A percentile compares a stretch with the other conserved stretches of the same genome.
Conservation (phyloP, 2,329 filamentous ascomycete genomes). For the Penicillium sp. region DNA sequence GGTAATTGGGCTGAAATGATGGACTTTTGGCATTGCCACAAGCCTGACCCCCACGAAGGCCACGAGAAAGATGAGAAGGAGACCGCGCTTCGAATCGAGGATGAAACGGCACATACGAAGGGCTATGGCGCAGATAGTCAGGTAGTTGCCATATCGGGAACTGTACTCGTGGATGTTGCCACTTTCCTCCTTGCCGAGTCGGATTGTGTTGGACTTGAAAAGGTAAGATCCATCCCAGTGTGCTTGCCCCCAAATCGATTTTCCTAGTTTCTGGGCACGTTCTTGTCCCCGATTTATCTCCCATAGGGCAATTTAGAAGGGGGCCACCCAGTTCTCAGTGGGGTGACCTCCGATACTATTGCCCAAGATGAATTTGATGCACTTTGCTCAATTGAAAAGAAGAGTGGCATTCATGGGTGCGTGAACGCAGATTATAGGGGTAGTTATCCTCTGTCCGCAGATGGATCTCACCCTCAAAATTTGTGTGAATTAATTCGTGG, state of each 20-base stretch:
- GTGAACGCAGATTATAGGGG: not conserved
- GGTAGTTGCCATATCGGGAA: slow-evolving; percentile 64
- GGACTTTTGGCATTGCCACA: slow-evolving; percentile 99
- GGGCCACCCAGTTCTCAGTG: slow-evolving; percentile 49
- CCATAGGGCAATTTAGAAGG: slow-evolving; percentile 57
- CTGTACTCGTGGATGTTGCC: slow-evolving; percentile 78
- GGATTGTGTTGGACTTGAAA: slow-evolving; percentile 60
- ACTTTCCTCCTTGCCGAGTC: slow-evolving; percentile 69
- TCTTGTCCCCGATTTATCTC: not conserved
- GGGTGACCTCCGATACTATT: slow-evolving; percentile 60
- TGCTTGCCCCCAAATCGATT: not conserved
- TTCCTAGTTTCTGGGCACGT: too few relatives aligned
- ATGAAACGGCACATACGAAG: slow-evolving; percentile 58
- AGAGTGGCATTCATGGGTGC: not conserved
- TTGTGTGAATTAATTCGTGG: slow-evolving; percentile 11
- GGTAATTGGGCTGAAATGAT: slow-evolving; percentile 99
- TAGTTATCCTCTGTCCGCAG: slow-evolving; percentile 38
- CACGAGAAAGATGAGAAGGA: slow-evolving; percentile 45
- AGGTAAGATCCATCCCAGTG: slow-evolving; percentile 31
- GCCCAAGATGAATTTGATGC: slow-evolving; percentile 50
- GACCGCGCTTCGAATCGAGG: slow-evolving; percentile 34
- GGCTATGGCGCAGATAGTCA: slow-evolving; percentile 82
- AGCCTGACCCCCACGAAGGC: slow-evolving; percentile 62
- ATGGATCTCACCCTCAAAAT: slow-evolving; percentile 37
- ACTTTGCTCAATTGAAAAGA: not conserved